Percentiles rank a stretch among this genome's conserved stretches.
Evolutionary conservation across 495 filamentous ascomycete genomes (phyloP).

Genomic region (Lichenothelia convexa): DNA sequence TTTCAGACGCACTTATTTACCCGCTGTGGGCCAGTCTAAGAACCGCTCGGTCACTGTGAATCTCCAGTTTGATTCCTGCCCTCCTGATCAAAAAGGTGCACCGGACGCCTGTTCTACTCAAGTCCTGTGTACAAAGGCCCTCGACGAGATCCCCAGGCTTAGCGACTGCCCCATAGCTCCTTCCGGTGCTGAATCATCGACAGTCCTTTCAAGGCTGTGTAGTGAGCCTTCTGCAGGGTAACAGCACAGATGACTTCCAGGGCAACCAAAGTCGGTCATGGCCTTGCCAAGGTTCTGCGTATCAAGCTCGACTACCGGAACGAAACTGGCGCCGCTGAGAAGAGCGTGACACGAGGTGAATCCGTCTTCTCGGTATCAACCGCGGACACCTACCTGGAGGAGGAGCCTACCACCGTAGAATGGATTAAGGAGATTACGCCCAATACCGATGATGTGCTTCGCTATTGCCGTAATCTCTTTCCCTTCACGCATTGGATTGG

Average conservation of each 20-base stretch:
- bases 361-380: slow-evolving; percentile 61
- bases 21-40: too few species aligned
- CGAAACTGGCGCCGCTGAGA: slow-evolving; percentile 23
- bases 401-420: slow-evolving; percentile 55
- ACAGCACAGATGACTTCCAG: slow-evolving; percentile 21
- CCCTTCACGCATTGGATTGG: slow-evolving; percentile 79
- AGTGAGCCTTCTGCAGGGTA: too few species aligned
- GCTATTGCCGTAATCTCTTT: slow-evolving; percentile 55
- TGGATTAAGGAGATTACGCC: slow-evolving; percentile 51
- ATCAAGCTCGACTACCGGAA: slow-evolving; percentile 55
- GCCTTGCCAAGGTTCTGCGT: slow-evolving; percentile 60
- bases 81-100: too few species aligned
- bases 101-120: too few species aligned
- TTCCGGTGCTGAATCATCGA: too few species aligned
- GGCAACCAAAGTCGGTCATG: slow-evolving; percentile 43
- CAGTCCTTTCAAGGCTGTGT: too few species aligned
- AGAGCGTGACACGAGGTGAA: slow-evolving; percentile 49
- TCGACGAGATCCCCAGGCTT: too few species aligned
- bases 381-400: slow-evolving; percentile 66
- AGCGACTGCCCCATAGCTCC: too few species aligned
- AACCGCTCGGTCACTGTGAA: too few species aligned
- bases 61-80: too few species aligned
- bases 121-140: too few species aligned
- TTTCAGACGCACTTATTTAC: too few species aligned
- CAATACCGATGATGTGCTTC: slow-evolving; percentile 27